These are phyloP conservation scores for Coriaria nepalensis DNA, from an alignment of 306 rosid genomes.

Conservation along the genomic window DNA sequence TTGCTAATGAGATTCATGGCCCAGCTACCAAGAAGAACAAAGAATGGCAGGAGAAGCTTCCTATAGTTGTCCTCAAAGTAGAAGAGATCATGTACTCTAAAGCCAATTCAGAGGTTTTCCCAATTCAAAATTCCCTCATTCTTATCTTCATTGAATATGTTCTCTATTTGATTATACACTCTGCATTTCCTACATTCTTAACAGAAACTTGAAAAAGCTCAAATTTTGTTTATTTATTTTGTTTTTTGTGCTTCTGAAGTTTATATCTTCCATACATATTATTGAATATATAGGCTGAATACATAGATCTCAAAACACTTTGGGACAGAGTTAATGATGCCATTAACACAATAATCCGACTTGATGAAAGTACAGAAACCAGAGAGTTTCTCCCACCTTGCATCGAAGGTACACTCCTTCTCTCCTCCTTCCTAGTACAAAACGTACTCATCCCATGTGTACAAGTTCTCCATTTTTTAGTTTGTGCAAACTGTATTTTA, in stretches of 20 bases:
- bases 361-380: slow-evolving; percentile 41
- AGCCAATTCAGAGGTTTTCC: slow-evolving; percentile 61
- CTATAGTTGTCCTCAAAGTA: slow-evolving; percentile 57
- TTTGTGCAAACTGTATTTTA: no score
- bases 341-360: slow-evolving; percentile 50
- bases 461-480: no score
- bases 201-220: no score
- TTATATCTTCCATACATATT: slow-evolving; percentile 7
- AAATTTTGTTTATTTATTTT: not conserved
- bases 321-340: slow-evolving; percentile 56
- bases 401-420: slow-evolving; percentile 54
- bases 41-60: slow-evolving; percentile 80
- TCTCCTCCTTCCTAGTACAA: not conserved
- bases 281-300: slow-evolving; percentile 42
- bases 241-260: slow-evolving; percentile 2
- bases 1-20: slow-evolving; percentile 50
- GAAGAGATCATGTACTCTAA: slow-evolving; percentile 77
- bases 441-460: no score
- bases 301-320: slow-evolving; percentile 52
- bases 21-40: slow-evolving; percentile 52
- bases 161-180: no score
- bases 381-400: slow-evolving; percentile 69
- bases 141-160: not conserved
- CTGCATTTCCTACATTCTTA: no score
- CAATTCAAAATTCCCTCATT: not conserved